Evolutionary conservation across 768 basidiomycete species (phyloP).

Genomic region (Clitopilus passeckerianus): DNA sequence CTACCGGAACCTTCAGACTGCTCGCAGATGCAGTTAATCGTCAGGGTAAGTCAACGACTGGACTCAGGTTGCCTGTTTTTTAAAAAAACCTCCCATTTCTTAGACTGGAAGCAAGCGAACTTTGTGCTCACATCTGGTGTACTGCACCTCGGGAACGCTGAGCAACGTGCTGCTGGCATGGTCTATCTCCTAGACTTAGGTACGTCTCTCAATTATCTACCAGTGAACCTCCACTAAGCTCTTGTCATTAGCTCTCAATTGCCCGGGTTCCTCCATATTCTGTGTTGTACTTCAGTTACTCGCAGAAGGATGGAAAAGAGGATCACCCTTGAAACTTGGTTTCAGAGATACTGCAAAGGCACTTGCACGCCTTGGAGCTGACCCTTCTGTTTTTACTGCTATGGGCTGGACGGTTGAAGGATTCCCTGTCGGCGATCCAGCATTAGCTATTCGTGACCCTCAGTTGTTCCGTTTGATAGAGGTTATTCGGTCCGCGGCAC

Average conservation of each 20-base stretch:
- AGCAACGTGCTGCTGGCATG: too few species aligned
- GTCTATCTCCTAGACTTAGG: conserved; percentile 33
- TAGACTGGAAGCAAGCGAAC: conserved; percentile 35
- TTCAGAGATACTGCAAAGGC: conserved; percentile 23
- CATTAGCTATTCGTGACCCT: conserved; percentile 17
- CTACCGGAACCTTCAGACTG: conserved; percentile 12
- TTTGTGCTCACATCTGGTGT: conserved; percentile 38
- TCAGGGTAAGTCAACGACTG: conserved; percentile 24
- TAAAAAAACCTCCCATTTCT: conserved; percentile 1
- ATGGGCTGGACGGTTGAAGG: conserved; percentile 22
- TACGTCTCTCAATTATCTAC: conserved; percentile 9
- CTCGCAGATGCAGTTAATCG: conserved; percentile 25
- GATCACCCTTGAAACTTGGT: conserved; percentile 24
- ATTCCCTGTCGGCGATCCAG: not conserved
- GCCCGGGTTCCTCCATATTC: conserved; percentile 4
- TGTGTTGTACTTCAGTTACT: conserved; percentile 26
- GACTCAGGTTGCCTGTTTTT: not conserved
- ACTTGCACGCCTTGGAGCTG: conserved; percentile 42
- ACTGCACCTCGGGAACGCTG: conserved; percentile 13
- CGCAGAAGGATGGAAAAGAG: conserved; percentile 23
- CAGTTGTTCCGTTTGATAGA: conserved; percentile 35
- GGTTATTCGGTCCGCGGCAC: conserved; percentile 36
- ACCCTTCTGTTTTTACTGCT: conserved; percentile 24
- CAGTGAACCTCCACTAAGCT: too few species aligned
- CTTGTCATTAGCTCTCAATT: conserved; percentile 11